Conservation (phyloP, 2,329 filamentous ascomycete species). For the Penicillium sp. region DNA sequence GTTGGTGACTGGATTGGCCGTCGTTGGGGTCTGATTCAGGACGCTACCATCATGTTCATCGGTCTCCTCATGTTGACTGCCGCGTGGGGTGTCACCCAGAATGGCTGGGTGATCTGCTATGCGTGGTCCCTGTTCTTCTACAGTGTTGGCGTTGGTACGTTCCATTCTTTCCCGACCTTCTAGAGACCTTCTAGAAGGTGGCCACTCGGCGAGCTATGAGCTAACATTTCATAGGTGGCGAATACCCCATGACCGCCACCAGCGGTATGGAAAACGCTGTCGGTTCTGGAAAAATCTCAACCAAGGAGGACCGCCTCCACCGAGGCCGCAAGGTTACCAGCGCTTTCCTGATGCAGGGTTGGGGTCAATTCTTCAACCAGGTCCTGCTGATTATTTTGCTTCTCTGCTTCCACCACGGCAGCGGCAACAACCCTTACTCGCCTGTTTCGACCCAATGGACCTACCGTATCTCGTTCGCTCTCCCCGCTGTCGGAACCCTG, state of each 20-base stretch:
- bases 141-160: slow-evolving; percentile 60
- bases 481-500: slow-evolving; percentile 85
- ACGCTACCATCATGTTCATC: slow-evolving; percentile 91
- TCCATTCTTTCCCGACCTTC: not conserved
- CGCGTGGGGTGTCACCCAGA: slow-evolving; percentile 81
- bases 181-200: slow-evolving; percentile 1
- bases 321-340: slow-evolving; percentile 94
- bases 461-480: slow-evolving; percentile 88
- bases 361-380: slow-evolving; percentile 96
- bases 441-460: slow-evolving; percentile 80
- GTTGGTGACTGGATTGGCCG: slow-evolving; percentile 82
- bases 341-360: slow-evolving; percentile 97
- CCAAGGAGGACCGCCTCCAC: slow-evolving; percentile 89
- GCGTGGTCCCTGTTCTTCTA: slow-evolving; percentile 94
- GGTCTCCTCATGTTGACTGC: slow-evolving; percentile 90
- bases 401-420: slow-evolving; percentile 83
- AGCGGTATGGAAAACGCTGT: slow-evolving; percentile 92
- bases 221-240: slow-evolving; percentile 68
- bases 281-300: slow-evolving; percentile 83
- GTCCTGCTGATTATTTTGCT: slow-evolving; percentile 83
- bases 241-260: slow-evolving; percentile 96
- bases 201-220: not conserved
- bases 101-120: slow-evolving; percentile 98
- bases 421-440: slow-evolving; percentile 77
- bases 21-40: slow-evolving; percentile 93